Evolutionary conservation across 805 yeast genomes (phyloP), one percentile per base, ranked within the genome.

Genomic region (Suhomyces prunicola): DNA sequence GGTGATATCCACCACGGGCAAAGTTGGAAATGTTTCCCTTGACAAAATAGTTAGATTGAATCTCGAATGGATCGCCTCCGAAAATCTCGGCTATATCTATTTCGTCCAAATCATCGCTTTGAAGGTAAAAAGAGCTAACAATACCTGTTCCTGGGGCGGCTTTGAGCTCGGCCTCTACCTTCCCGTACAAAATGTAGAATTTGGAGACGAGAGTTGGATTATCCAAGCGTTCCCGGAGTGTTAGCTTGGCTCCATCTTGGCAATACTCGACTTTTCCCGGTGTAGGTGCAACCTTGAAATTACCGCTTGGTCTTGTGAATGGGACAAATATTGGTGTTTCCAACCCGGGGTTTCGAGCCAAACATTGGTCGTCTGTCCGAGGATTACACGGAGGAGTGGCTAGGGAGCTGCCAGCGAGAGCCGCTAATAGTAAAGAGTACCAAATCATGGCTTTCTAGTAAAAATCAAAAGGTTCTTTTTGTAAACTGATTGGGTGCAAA

Each of bases 31-130:
- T 64, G 51, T 73, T 71, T 0, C 79, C 79, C 54, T 73, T 73
- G 46, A 70, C 64, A 52, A 75, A 75, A 60, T 60, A 75, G 57
- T 74, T 74, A 17, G 74, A 57, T 55, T 73, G 78, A 54, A 61
- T 63, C 51, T 63, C 65, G 47, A 51, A 60, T 5, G 56, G 58
- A 47, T 67, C 62, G n/a, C 70, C 68, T 3, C 79, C 79, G 61
- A 74, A 72, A 6, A 67, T 51, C 48, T 75, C 79, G 3, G 67
- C 70, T 7, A 73, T 58, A 50, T 75, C 78, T 36, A 75, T 73
- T 54, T 74, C 78, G 55, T 75, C 79, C 53, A 71, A 61, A 57
- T 73, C 78, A 52, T 73, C 73, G 45, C 75, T 70, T 54, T 73
- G 78, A n/a, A 74, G 53, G 56, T 74, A 74, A 44, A 73, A 68